These are phyloP conservation scores for Xenosphaeropsis pyriputrescens DNA, from an alignment of 2,329 filamentous ascomycete genomes.

Conservation along the genomic window DNA sequence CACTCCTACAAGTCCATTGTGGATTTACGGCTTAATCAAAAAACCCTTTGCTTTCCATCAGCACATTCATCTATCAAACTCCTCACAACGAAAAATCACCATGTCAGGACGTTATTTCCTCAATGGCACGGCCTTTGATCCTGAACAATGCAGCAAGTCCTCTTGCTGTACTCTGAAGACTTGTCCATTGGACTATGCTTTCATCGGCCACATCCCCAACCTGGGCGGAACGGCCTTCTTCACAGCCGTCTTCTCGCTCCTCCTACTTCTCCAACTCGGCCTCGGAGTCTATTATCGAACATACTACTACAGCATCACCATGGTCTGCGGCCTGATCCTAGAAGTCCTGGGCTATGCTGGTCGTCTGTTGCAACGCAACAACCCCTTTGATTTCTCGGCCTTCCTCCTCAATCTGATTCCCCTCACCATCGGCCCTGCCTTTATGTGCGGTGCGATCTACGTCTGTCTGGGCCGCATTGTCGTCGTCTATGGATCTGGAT, in stretches of 20 bases:
- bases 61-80: not conserved
- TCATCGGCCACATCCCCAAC: constrained; percentile 28
- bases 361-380: constrained; percentile 32
- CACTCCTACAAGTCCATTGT: too few species aligned
- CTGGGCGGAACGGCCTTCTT: constrained; percentile 35
- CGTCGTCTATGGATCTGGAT: constrained; percentile 30
- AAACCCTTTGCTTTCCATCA: too few species aligned
- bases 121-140: not conserved
- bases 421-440: constrained; percentile 40
- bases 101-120: not conserved
- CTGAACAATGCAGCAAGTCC: not conserved
- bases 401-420: constrained; percentile 40
- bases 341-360: constrained; percentile 44
- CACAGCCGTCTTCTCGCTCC: constrained; percentile 30
- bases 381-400: constrained; percentile 29
- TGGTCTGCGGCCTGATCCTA: constrained; percentile 33
- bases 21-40: too few species aligned
- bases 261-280: constrained; percentile 28
- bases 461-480: constrained; percentile 40
- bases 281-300: constrained; percentile 34
- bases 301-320: constrained; percentile 37
- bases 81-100: not conserved
- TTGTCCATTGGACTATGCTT: constrained; percentile 1
- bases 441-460: constrained; percentile 41
- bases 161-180: not conserved